Base-by-base conservation (phyloP, 768 basidiomycete genomes). In the Hemileccinum impolitum region DNA sequence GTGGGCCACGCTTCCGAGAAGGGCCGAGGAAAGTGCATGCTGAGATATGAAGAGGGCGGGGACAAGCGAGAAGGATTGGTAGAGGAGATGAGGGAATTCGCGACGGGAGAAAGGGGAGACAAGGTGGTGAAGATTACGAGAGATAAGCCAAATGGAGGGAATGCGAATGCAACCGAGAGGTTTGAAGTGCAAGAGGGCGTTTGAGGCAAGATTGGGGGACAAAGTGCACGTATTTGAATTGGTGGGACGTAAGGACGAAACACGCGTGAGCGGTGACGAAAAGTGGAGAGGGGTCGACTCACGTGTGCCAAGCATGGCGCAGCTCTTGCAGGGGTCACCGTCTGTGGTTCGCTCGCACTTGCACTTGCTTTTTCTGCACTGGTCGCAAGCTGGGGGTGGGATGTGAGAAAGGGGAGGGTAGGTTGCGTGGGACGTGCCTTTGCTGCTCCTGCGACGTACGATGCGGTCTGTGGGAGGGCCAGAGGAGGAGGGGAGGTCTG, bases 281-380 rank as follows among this genome's bases (percentile, higher is more conserved):
- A 26, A 36, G 32, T 7, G 40, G 3, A 18, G 28, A n/a, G 17
- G 49, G 23, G 21, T 17, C 6, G 19, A 70, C 78, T 72, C 57
- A 90, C 90, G 65, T 30, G 85, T 87, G 42, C 80, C 80, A 15
- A 88, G 74, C 75, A 86, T 76, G 35, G 82, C 70, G 64, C 90
- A 93, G 58, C 80, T 87, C 62, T 84, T 84, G 71, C 90, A 93
- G 17, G 84, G 80, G 50, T 84, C 79, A 34, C 71, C 76, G 31
- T 77, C 73, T 12, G 70, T 68, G 10, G 78, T 52, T 31, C 87
- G 81, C 68, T 91, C 90, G 67, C 90, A 92, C 69, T 91, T 91
- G 74, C 90, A 92, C 62, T 91, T 91, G 61, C 83, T 87, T 67
- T 92, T 92, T 48, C 90, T 80, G 66, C 90, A 92, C 60, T 91